phyloP scores from a whole-genome alignment of 2,329 filamentous ascomycete species.

The Fusarium sp. region DNA sequence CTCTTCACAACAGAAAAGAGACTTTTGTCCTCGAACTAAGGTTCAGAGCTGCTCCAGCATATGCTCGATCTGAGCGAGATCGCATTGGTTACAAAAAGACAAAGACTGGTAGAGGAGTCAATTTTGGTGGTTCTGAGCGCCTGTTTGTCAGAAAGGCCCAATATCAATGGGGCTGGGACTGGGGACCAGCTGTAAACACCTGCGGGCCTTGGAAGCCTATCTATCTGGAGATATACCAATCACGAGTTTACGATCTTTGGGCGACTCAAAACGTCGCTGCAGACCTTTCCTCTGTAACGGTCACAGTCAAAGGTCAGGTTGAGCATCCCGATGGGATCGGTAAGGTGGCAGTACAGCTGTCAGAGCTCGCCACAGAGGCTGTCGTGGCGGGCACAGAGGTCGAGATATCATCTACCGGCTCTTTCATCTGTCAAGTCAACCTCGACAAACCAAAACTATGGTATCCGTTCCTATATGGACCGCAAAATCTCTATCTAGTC shows the following conservation, averaged over 20 bases:
- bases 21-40: not conserved
- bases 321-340: accelerated
- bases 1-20: accelerated
- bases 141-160: conserved; percentile 10
- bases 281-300: not conserved
- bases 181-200: conserved; percentile 12
- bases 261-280: not conserved
- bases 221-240: not conserved
- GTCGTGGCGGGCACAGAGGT: accelerated
- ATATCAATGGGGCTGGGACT: conserved; percentile 31
- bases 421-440: accelerated
- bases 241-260: not conserved
- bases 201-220: conserved; percentile 15
- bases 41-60: conserved; percentile 6
- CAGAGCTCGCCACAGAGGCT: accelerated
- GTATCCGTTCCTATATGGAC: conserved; percentile 12
- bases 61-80: not conserved
- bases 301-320: not conserved
- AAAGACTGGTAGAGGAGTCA: not conserved
- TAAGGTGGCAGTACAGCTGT: not conserved
- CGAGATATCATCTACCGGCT: accelerated
- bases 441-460: not conserved
- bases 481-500: not conserved
- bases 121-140: conserved; percentile 13
- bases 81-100: conserved; percentile 8